phyloP scores from a whole-genome alignment of 2,329 filamentous ascomycete genomes.

The Apiospora malaysiana region DNA sequence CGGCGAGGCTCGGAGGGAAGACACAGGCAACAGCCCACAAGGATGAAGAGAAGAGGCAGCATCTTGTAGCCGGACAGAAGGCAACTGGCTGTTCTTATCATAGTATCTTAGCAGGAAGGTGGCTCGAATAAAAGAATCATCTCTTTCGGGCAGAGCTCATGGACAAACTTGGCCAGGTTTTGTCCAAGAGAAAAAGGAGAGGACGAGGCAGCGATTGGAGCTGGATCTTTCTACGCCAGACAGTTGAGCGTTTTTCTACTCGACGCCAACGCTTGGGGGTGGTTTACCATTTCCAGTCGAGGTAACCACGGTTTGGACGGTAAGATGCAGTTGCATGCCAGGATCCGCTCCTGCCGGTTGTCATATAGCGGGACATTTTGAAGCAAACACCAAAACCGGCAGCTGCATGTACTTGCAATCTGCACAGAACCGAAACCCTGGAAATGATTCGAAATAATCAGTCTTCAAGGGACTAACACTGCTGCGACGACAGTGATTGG shows the following conservation, averaged over 20 bases:
- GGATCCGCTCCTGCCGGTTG: constrained; percentile 1
- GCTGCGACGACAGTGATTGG: no score
- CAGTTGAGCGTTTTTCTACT: background rate
- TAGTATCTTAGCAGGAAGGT: no score
- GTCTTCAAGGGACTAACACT: background rate
- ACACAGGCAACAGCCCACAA: constrained; percentile 25
- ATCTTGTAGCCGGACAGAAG: constrained; percentile 19
- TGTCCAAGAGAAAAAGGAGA: background rate
- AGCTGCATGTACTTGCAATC: no score
- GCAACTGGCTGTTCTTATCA: background rate
- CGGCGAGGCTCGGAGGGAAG: constrained; percentile 5
- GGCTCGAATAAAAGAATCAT: background rate
- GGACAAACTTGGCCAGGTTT: background rate
- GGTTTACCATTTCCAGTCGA: constrained; percentile 1
- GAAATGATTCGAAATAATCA: no score
- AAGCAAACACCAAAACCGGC: background rate
- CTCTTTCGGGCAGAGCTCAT: background rate
- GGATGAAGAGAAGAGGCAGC: constrained; percentile 23
- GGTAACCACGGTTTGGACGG: background rate
- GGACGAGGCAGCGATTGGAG: background rate
- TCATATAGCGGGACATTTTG: background rate
- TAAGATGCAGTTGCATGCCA: background rate
- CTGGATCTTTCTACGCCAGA: background rate
- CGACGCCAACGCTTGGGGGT: background rate
- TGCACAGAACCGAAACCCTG: background rate